Conservation (phyloP, 768 basidiomycete genomes). For the Psilocybe subaeruginosa region DNA sequence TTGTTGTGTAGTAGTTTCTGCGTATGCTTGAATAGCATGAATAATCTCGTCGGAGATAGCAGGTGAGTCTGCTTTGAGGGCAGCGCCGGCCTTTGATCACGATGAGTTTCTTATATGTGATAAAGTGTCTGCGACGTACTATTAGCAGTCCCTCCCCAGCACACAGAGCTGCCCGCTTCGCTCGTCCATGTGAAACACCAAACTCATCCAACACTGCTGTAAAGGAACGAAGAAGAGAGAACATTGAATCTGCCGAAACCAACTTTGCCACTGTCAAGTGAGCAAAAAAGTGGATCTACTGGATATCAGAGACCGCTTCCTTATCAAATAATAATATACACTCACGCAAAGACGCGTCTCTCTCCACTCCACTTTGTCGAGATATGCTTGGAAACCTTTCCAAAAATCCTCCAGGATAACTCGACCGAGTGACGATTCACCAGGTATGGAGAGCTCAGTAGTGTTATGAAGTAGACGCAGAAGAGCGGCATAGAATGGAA, state of each 20-base stretch:
- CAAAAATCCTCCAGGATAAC: conserved; percentile 87
- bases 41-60: conserved; percentile 71
- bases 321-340: conserved; percentile 8
- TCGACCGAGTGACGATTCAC: conserved; percentile 58
- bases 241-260: conserved; percentile 78
- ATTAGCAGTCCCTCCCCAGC: conserved; percentile 83
- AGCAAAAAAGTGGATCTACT: conserved; percentile 91
- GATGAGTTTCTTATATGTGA: conserved; percentile 1
- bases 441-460: conserved; percentile 37
- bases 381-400: conserved; percentile 86
- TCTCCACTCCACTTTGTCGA: conserved; percentile 91
- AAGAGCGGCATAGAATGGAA: conserved; percentile 84
- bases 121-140: conserved; percentile 35
- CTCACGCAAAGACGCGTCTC: conserved; percentile 87
- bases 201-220: conserved; percentile 88
- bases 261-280: conserved; percentile 79
- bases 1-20: conserved; percentile 56
- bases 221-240: conserved; percentile 82
- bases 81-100: conserved; percentile 60
- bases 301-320: conserved; percentile 9
- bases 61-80: conserved; percentile 62
- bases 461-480: conserved; percentile 68
- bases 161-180: conserved; percentile 78
- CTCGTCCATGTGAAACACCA: conserved; percentile 83
- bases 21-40: conserved; percentile 69